Evolutionary conservation across 148 eudicot species (phyloP).

Genomic region (Fagopyrum tataricum): DNA sequence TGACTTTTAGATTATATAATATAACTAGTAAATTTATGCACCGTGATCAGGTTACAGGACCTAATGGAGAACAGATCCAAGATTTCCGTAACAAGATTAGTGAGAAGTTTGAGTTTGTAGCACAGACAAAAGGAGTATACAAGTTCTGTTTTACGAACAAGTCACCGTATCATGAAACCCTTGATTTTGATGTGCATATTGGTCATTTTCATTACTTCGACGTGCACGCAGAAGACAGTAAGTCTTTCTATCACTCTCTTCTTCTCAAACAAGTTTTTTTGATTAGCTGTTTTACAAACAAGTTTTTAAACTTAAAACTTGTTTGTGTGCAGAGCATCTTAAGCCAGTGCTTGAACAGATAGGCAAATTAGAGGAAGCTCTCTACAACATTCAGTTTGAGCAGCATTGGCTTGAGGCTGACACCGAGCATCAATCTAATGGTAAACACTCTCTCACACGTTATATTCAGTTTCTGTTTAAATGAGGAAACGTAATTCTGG

Average conservation of each 20-base stretch:
- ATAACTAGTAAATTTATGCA: background rate
- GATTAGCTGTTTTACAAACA: too few relatives aligned
- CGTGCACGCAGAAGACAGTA: slow-evolving; percentile 96
- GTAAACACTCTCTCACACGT: slow-evolving; percentile 23
- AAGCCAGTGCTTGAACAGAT: slow-evolving; percentile 78
- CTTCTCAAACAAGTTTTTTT: slow-evolving; percentile 9
- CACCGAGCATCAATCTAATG: slow-evolving; percentile 86
- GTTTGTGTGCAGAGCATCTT: slow-evolving; percentile 70
- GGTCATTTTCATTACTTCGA: slow-evolving; percentile 63
- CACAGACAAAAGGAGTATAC: slow-evolving; percentile 64
- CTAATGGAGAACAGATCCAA: slow-evolving; percentile 62
- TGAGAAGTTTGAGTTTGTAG: slow-evolving; percentile 75
- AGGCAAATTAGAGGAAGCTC: slow-evolving; percentile 71
- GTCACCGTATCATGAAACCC: slow-evolving; percentile 88
- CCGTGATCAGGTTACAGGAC: slow-evolving; percentile 59
- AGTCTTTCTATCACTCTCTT: slow-evolving; percentile 8
- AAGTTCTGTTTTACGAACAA: slow-evolving; percentile 77
- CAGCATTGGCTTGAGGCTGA: slow-evolving; percentile 97
- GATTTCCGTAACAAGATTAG: slow-evolving; percentile 64
- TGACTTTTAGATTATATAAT: background rate
- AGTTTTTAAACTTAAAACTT: too few relatives aligned
- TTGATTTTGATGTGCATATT: slow-evolving; percentile 85
- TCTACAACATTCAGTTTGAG: slow-evolving; percentile 88
- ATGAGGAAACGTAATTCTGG: background rate
- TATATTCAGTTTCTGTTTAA: background rate